phyloP scores from a whole-genome alignment of 495 filamentous ascomycete genomes.

The Articulospora tetracladia region DNA sequence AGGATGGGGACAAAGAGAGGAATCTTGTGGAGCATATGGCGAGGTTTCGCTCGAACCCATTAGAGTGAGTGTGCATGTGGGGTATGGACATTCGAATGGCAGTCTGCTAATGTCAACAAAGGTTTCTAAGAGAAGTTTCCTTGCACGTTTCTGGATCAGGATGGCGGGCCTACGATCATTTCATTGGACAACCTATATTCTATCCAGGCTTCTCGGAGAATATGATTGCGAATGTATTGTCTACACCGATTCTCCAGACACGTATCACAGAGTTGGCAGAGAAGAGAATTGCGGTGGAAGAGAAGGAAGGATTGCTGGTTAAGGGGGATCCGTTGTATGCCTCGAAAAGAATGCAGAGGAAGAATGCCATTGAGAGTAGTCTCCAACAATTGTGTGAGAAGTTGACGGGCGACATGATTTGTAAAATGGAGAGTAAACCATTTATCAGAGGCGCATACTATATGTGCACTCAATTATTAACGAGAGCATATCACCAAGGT shows the following conservation, averaged over 20 bases:
- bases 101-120: conserved; percentile 24
- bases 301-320: conserved; percentile 65
- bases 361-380: conserved; percentile 58
- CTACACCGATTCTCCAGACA: conserved; percentile 65
- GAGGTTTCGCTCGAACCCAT: conserved; percentile 60
- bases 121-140: conserved; percentile 89
- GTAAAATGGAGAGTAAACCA: conserved; percentile 93
- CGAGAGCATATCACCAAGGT: conserved; percentile 93
- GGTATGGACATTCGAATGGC: background rate
- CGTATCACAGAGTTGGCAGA: conserved; percentile 77
- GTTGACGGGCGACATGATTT: conserved; percentile 93
- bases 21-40: conserved; percentile 79
- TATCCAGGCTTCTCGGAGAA: conserved; percentile 88
- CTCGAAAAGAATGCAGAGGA: conserved; percentile 49
- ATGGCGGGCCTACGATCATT: conserved; percentile 89
- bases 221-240: conserved; percentile 74
- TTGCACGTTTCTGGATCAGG: conserved; percentile 85
- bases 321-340: conserved; percentile 38
- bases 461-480: conserved; percentile 78
- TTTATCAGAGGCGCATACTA: conserved; percentile 95
- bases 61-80: conserved; percentile 36
- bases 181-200: conserved; percentile 89
- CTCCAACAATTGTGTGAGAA: conserved; percentile 56
- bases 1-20: conserved; percentile 54
- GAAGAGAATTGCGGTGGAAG: conserved; percentile 67